Conservation (phyloP, 2,329 filamentous ascomycete species). For the Berkeleyomyces rouxiae region DNA sequence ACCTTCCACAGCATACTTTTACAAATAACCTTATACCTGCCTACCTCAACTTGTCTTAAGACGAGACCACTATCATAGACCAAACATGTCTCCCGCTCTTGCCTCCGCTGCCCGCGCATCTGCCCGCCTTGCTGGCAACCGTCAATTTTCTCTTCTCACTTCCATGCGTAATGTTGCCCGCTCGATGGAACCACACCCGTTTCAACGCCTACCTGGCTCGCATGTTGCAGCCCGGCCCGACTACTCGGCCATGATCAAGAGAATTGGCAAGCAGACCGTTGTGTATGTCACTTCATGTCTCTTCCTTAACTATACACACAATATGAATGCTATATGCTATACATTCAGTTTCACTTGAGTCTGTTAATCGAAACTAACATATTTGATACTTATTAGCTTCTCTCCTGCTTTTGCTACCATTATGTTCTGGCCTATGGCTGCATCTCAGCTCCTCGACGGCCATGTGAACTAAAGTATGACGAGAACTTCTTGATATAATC, state of each 20-base stretch:
- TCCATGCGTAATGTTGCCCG: conserved; percentile 21
- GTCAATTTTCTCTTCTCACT: conserved; percentile 22
- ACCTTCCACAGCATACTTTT: neutral
- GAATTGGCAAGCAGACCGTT: conserved; percentile 19
- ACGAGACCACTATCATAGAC: neutral
- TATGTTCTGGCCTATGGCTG: conserved; percentile 22
- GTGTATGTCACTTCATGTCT: conserved; percentile 19
- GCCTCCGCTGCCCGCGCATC: conserved; percentile 10
- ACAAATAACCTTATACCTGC: neutral
- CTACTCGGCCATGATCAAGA: conserved; percentile 21
- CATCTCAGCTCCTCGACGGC: conserved; percentile 20
- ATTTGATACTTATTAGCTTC: conserved; percentile 19
- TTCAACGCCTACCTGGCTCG: conserved; percentile 20
- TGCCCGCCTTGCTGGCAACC: conserved; percentile 19
- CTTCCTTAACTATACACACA: neutral
- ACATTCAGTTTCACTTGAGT: neutral
- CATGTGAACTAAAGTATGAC: conserved; percentile 15
- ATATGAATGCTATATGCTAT: too few relatives aligned
- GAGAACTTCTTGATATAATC: neutral
- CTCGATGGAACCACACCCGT: conserved; percentile 23
- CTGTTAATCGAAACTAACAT: neutral
- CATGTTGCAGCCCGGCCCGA: conserved; percentile 19
- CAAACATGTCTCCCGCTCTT: conserved; percentile 11
- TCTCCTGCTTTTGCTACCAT: conserved; percentile 21
- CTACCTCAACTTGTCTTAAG: neutral